phyloP scores from a whole-genome alignment of 805 yeast species.

The Ogataea ganodermae region DNA sequence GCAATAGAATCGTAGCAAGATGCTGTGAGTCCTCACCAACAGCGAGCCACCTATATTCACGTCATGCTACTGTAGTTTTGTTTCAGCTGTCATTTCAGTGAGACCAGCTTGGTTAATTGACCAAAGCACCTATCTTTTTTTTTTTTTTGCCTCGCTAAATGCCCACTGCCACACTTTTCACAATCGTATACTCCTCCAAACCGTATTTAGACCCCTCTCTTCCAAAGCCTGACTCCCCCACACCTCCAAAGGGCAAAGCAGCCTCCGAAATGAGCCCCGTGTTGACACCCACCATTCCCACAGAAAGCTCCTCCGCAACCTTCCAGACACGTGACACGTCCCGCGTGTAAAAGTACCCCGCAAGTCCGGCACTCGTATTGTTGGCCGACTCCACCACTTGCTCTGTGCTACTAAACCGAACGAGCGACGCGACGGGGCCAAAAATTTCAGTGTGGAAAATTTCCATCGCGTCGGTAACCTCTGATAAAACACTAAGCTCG shows the following conservation, averaged over 20 bases:
- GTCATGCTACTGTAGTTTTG: no score
- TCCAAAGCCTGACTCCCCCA: slow-evolving; percentile 74
- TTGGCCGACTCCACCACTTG: slow-evolving; percentile 62
- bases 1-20: no score
- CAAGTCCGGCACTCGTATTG: slow-evolving; percentile 65
- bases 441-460: slow-evolving; percentile 68
- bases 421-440: slow-evolving; percentile 75
- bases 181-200: slow-evolving; percentile 63
- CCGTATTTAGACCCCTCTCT: slow-evolving; percentile 78
- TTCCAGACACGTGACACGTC: slow-evolving; percentile 52
- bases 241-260: slow-evolving; percentile 70
- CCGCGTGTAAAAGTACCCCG: slow-evolving; percentile 67
- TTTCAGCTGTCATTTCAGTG: background rate
- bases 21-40: no score
- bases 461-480: slow-evolving; percentile 56
- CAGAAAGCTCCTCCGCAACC: slow-evolving; percentile 62
- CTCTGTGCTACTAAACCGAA: slow-evolving; percentile 55
- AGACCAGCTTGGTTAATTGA: background rate
- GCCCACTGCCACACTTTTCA: slow-evolving; percentile 61
- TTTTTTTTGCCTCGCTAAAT: slow-evolving; percentile 5
- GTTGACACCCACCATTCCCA: slow-evolving; percentile 80
- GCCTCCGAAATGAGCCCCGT: slow-evolving; percentile 69
- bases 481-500: slow-evolving; percentile 62
- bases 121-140: no score
- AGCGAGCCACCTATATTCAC: no score